phyloP scores from a whole-genome alignment of 1,284 basidiomycete genomes.

The Ceratobasidium papillatum region DNA sequence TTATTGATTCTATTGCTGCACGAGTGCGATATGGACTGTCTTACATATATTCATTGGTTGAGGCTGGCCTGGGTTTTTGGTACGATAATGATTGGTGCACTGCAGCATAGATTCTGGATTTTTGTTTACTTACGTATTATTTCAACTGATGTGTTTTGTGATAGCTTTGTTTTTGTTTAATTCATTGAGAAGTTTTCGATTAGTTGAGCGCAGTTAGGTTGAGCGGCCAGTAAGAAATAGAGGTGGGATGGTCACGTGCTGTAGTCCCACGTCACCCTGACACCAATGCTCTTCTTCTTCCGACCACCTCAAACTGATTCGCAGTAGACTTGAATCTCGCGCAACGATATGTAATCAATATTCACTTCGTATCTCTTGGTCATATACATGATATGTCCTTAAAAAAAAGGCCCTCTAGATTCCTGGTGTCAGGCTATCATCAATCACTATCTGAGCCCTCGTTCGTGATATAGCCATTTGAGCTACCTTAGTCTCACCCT shows the following conservation, averaged over 20 bases:
- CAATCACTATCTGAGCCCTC: too few species aligned
- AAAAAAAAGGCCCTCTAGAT: too few species aligned
- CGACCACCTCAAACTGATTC: not conserved
- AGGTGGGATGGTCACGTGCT: not conserved
- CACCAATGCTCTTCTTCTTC: not conserved
- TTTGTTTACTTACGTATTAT: conserved; percentile 7
- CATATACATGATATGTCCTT: too few species aligned
- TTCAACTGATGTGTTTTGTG: conserved; percentile 23
- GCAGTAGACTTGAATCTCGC: too few species aligned
- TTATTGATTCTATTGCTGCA: conserved; percentile 2
- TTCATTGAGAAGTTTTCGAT: not conserved
- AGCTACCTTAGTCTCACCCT: too few species aligned
- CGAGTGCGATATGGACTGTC: conserved; percentile 2
- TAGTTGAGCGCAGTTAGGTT: too few species aligned
- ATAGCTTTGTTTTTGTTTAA: conserved; percentile 25
- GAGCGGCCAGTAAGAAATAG: too few species aligned
- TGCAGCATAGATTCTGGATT: conserved; percentile 40
- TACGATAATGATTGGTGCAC: not conserved
- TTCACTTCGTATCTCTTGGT: too few species aligned
- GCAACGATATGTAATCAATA: too few species aligned
- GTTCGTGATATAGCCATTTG: too few species aligned
- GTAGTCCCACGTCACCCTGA: not conserved
- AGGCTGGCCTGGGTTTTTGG: conserved; percentile 5
- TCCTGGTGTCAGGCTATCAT: too few species aligned
- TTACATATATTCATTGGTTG: not conserved